These are phyloP conservation scores for Podila minutissima DNA, from an alignment of 192 early-diverging fungal genomes.

Conservation along the genomic window DNA sequence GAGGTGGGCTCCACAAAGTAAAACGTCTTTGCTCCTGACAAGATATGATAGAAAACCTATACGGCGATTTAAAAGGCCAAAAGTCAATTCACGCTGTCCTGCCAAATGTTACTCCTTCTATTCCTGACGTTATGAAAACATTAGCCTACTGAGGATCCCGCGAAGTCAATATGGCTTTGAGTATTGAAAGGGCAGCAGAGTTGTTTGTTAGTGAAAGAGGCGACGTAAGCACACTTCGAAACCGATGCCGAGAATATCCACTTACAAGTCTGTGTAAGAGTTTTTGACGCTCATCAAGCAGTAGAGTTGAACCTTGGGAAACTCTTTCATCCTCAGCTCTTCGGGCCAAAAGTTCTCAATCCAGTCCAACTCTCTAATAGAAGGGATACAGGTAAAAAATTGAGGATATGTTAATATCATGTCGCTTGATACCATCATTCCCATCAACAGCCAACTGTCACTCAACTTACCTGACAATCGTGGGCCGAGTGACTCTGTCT, in stretches of 20 bases:
- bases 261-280: constrained; percentile 89
- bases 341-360: constrained; percentile 88
- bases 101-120: not conserved
- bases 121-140: constrained; percentile 1
- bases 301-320: constrained; percentile 89
- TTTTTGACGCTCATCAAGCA: constrained; percentile 95
- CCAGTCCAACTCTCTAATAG: constrained; percentile 82
- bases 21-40: constrained; percentile 88
- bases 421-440: not conserved
- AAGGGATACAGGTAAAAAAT: not conserved
- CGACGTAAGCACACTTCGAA: not conserved
- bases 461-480: constrained; percentile 68
- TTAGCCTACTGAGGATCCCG: constrained; percentile 41
- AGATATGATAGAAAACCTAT: constrained; percentile 93
- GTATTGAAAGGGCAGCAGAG: not conserved
- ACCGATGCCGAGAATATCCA: not conserved
- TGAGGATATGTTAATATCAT: not conserved
- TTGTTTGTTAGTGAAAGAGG: not conserved
- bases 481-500: constrained; percentile 73
- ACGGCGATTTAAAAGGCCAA: constrained; percentile 53
- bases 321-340: constrained; percentile 69
- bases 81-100: too few relatives aligned
- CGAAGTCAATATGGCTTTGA: constrained; percentile 70
- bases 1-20: constrained; percentile 89
- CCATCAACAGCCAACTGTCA: not conserved